A percentile compares a stretch with the other conserved stretches of the same genome.
These are phyloP conservation scores for Ceratobasidium sp. DNA, from an alignment of 1,284 basidiomycete genomes.

Conservation along the genomic window DNA sequence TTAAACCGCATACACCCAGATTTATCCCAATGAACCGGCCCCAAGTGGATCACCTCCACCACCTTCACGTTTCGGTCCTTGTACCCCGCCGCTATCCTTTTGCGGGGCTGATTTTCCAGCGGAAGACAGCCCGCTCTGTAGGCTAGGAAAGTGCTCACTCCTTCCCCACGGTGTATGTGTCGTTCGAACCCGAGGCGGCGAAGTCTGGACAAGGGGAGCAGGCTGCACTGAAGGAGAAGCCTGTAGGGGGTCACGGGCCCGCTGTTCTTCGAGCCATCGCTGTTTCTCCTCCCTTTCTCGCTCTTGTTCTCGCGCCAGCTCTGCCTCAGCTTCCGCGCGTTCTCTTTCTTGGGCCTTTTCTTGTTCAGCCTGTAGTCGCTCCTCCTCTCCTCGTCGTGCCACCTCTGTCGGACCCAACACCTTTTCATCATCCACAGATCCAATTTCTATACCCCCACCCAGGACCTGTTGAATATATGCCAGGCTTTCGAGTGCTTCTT, in stretches of 20 bases:
- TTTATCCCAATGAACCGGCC: conserved; percentile 12
- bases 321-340: conserved; percentile 3
- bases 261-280: not conserved
- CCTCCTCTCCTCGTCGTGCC: conserved; percentile 20
- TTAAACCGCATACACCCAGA: not conserved
- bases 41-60: conserved; percentile 21
- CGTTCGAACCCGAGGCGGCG: conserved; percentile 24
- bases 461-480: conserved; percentile 76
- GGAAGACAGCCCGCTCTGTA: not conserved
- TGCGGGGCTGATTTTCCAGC: no score
- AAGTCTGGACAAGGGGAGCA: conserved; percentile 16
- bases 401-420: conserved; percentile 9
- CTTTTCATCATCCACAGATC: conserved; percentile 6
- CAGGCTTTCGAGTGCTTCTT: conserved; percentile 72
- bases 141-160: conserved; percentile 7
- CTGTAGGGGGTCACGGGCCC: conserved; percentile 21
- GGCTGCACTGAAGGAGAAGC: conserved; percentile 27
- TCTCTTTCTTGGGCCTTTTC: conserved; percentile 5
- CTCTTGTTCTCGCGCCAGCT: conserved; percentile 12
- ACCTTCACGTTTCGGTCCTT: not conserved
- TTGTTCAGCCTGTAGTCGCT: conserved; percentile 7
- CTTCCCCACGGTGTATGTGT: conserved; percentile 32
- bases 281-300: conserved; percentile 3
- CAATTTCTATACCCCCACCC: conserved; percentile 3
- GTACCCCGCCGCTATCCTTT: no score